phyloP scores from a whole-genome alignment of 1,284 basidiomycete genomes.

The Lignosus rhinocerotis region DNA sequence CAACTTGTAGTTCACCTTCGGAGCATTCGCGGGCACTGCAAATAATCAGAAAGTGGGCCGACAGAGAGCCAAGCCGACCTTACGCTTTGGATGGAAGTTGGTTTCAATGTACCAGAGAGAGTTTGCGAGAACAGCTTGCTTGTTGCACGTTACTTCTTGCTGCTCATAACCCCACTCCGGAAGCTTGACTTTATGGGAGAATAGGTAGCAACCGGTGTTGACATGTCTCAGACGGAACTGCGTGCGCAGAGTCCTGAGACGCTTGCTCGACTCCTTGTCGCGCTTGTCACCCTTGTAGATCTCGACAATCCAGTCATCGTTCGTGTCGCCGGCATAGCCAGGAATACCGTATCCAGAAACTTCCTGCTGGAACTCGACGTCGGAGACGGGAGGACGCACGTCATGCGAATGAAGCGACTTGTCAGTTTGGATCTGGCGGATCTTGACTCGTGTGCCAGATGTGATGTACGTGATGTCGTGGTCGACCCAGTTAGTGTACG shows the following conservation, averaged over 20 bases:
- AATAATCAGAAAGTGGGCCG: background rate
- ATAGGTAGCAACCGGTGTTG: slow-evolving; percentile 93
- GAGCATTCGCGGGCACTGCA: slow-evolving; percentile 68
- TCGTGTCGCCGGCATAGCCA: slow-evolving; percentile 85
- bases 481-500: slow-evolving; percentile 55
- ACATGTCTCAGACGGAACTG: slow-evolving; percentile 85
- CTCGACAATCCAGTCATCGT: slow-evolving; percentile 96
- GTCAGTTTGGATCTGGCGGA: slow-evolving; percentile 81
- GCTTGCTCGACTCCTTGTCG: slow-evolving; percentile 69
- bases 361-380: slow-evolving; percentile 99
- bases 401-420: slow-evolving; percentile 96
- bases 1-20: slow-evolving; percentile 85
- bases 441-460: slow-evolving; percentile 74
- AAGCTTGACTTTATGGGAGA: slow-evolving; percentile 96
- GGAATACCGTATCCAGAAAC: slow-evolving; percentile 93
- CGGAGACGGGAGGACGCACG: slow-evolving; percentile 91
- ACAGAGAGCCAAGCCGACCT: slow-evolving; percentile 41
- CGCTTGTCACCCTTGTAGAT: slow-evolving; percentile 71
- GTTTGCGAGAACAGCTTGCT: slow-evolving; percentile 89
- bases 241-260: slow-evolving; percentile 81
- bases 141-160: slow-evolving; percentile 98
- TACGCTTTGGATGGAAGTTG: slow-evolving; percentile 73
- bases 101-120: slow-evolving; percentile 97
- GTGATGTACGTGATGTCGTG: slow-evolving; percentile 66
- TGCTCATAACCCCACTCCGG: slow-evolving; percentile 99